Base-by-base conservation (phyloP, 169 alveolate genomes). In the Plasmodium cynomolgi region DNA sequence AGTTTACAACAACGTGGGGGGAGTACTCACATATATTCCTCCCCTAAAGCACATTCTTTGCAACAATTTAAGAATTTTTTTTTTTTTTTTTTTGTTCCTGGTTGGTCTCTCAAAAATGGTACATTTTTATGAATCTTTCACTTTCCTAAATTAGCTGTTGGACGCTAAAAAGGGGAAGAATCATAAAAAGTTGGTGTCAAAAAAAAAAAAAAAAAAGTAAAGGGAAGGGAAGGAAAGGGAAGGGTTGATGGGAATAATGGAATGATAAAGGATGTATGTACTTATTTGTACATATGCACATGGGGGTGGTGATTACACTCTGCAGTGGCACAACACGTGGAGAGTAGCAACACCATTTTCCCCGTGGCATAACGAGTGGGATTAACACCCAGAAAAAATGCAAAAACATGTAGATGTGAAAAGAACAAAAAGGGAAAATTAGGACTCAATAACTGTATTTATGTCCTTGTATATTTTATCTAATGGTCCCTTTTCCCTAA, bases 401-500 rank as follows among this genome's bases (percentile, higher is more conserved):
- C n/a, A 47, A 47, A 62, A 62, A 62, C 77, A 62, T 62, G 77
- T 20, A 62, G 8, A 62, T 8, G 77, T 62, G 34, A 62, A 62
- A 62, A 62, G 34, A 62, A 62, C 29, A 62, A 62, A 44, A 62
- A 62, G 17, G 17, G 17, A 20, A 62, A 62, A 62, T 85, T 75
- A 85, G 34, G 93, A 85, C 71, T 85, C 81, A 9, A 85, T 75
- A 39, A 85, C 31, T 17, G 93, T 75, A 26, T 85, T 85, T 47
- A 85, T 85, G 68, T 85, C 93, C 62, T 85, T 85, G 95, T 95
- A 96, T 15, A 96, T 84, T 83, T 96, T 96, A 71, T 93, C 95
- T 54, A 96, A 91, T 20, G 97, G 97, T 26, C 98, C 98, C 84
- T 96, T 96, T 41, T 97, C 93, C 20, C 98, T 93, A 86, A 97